Percentiles rank a stretch among this genome's conserved stretches.
Evolutionary conservation across 2,329 filamentous ascomycete species (phyloP).

Genomic region (Raffaelea albimanens): DNA sequence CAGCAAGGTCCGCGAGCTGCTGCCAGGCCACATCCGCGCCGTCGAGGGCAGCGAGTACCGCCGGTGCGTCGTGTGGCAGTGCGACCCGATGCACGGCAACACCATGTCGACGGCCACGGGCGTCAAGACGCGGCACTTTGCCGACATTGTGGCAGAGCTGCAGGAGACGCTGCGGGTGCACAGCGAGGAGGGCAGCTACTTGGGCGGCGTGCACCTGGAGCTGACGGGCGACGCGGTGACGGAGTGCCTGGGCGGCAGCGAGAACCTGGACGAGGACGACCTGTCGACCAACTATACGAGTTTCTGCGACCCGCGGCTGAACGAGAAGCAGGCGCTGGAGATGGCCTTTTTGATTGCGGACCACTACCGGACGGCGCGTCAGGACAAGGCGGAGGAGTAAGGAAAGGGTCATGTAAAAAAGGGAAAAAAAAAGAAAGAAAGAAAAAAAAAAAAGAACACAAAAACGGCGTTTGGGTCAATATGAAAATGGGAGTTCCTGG

Average conservation of each 20-base stretch:
- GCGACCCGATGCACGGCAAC: conserved; percentile 96
- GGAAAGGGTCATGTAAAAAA: too few relatives aligned
- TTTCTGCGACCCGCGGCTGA: conserved; percentile 89
- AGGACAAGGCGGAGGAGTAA: too few relatives aligned
- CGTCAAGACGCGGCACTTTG: conserved; percentile 88
- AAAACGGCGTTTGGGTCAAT: too few relatives aligned
- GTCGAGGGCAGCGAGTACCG: conserved; percentile 69
- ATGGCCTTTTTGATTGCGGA: conserved; percentile 88
- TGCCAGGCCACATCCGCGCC: conserved; percentile 79
- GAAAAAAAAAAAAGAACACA: not conserved
- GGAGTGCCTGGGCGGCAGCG: conserved; percentile 87
- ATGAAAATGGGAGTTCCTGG: too few relatives aligned
- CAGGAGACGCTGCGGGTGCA: conserved; percentile 78
- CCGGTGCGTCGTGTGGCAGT: conserved; percentile 78
- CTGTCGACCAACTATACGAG: conserved; percentile 86
- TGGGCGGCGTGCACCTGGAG: conserved; percentile 91
- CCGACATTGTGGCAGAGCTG: conserved; percentile 81
- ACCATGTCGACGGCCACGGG: conserved; percentile 60
- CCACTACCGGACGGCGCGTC: conserved; percentile 45
- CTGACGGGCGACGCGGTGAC: conserved; percentile 93
- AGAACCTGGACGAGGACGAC: conserved; percentile 79
- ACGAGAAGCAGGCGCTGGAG: conserved; percentile 96
- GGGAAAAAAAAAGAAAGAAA: not conserved
- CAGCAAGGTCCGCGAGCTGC: conserved; percentile 60
- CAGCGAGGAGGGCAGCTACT: conserved; percentile 70